phyloP scores from a whole-genome alignment of 2,329 filamentous ascomycete genomes.

The Pseudogymnoascus sp. region DNA sequence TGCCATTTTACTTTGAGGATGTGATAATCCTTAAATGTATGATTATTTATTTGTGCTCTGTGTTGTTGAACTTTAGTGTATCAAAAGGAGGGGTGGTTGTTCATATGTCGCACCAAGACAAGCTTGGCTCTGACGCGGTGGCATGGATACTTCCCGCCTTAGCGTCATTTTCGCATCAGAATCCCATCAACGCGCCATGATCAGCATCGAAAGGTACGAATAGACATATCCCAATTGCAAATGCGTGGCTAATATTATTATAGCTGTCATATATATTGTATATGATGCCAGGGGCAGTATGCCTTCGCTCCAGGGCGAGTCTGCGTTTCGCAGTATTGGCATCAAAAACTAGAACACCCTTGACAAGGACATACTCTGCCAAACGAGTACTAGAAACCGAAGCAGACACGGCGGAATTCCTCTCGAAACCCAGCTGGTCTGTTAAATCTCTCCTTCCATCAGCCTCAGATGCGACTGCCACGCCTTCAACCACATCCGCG shows the following conservation, averaged over 20 bases:
- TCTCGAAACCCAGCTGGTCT: conserved; percentile 74
- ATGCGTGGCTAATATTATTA: conserved; percentile 3
- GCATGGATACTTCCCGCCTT: conserved; percentile 5
- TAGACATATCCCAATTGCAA: not conserved
- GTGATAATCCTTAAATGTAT: conserved; percentile 11
- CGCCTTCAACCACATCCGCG: conserved; percentile 17
- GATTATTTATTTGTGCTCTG: conserved; percentile 11
- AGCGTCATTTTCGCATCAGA: conserved; percentile 1
- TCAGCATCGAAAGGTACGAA: not conserved
- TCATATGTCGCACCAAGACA: not conserved
- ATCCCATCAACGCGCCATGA: conserved; percentile 3
- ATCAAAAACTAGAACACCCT: not conserved
- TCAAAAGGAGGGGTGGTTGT: conserved; percentile 1
- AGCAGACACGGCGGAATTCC: conserved; percentile 34
- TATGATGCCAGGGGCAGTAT: not conserved
- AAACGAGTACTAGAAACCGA: conserved; percentile 4
- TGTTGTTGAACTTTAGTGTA: not conserved
- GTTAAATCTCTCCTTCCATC: conserved; percentile 61
- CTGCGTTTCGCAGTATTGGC: not conserved
- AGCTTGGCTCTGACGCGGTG: conserved; percentile 10
- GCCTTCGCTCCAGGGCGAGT: conserved; percentile 2
- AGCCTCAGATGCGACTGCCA: conserved; percentile 13
- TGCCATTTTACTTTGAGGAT: conserved; percentile 42
- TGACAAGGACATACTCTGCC: not conserved
- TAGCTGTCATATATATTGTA: not conserved